Percentiles rank a stretch among this genome's conserved stretches.
phyloP scores from a whole-genome alignment of 306 rosid genomes.

The peach (Prunus persica) region DNA sequence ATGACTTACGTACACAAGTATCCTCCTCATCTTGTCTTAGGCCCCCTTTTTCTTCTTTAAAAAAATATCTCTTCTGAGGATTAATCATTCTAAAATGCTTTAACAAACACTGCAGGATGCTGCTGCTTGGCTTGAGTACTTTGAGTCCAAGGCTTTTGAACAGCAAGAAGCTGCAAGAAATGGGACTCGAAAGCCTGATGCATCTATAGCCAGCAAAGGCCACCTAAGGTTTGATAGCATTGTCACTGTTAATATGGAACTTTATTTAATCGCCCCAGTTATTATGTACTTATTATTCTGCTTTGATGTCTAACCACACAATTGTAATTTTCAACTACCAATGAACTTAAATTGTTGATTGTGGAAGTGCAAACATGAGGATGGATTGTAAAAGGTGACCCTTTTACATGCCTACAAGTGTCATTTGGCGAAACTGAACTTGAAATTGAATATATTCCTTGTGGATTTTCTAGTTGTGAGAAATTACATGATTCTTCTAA shows the following conservation, averaged over 20 bases:
- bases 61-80: background rate
- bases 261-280: background rate
- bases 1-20: conserved; percentile 97
- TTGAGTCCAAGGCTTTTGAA: conserved; percentile 98
- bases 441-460: background rate
- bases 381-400: background rate
- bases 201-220: conserved; percentile 98
- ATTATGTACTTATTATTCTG: background rate
- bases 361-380: background rate
- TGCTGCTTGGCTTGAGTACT: conserved; percentile 99
- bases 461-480: background rate
- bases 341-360: conserved; percentile 2
- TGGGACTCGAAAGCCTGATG: conserved; percentile 96
- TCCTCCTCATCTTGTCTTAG: conserved; percentile 7
- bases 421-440: background rate
- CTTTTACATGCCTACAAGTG: background rate
- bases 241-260: conserved; percentile 14
- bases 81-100: conserved; percentile 7
- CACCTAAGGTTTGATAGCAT: conserved; percentile 71
- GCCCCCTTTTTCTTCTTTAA: background rate
- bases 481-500: background rate
- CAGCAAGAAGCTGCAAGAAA: conserved; percentile 99
- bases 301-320: background rate
- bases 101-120: conserved; percentile 69
- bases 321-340: background rate